phyloP scores from a whole-genome alignment of 2,329 filamentous ascomycete genomes.

The Acrocalymma vagum region DNA sequence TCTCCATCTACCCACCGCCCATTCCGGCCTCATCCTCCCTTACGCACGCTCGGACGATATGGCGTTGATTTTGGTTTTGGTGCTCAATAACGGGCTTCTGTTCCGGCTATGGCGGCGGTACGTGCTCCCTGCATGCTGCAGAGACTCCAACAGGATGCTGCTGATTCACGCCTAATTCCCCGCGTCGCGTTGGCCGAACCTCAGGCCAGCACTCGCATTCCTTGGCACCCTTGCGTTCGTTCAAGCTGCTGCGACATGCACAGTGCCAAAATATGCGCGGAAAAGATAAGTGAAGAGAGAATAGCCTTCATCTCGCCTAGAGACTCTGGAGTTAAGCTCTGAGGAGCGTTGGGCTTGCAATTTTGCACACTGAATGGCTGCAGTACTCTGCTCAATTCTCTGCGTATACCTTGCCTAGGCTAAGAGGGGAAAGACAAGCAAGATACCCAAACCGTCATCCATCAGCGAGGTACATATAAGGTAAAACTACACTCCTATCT shows the following conservation, averaged over 20 bases:
- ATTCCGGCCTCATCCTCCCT: slow-evolving; percentile 4
- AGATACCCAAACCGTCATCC: no score
- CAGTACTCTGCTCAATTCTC: no score
- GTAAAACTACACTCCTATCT: no score
- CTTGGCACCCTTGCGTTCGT: neutral
- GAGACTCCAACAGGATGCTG: slow-evolving; percentile 5
- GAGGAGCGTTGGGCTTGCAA: no score
- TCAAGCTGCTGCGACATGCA: neutral
- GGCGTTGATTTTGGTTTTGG: slow-evolving; percentile 7
- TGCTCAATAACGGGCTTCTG: slow-evolving; percentile 11
- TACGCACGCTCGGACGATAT: slow-evolving; percentile 2
- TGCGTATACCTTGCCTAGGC: no score
- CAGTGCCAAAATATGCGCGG: no score
- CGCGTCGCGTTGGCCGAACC: slow-evolving; percentile 7
- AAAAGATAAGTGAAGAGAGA: no score
- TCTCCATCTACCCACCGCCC: slow-evolving; percentile 4
- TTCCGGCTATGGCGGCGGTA: slow-evolving; percentile 8
- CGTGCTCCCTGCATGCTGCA: slow-evolving; percentile 6
- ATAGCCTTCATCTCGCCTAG: no score
- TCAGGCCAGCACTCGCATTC: slow-evolving; percentile 3
- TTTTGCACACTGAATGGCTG: no score
- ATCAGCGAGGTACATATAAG: no score
- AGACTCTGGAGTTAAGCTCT: no score
- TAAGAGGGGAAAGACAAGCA: no score
- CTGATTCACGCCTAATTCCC: slow-evolving; percentile 9